Conservation (phyloP, 352 stramenopile genomes). For the Pythium pyrilobum region DNA sequence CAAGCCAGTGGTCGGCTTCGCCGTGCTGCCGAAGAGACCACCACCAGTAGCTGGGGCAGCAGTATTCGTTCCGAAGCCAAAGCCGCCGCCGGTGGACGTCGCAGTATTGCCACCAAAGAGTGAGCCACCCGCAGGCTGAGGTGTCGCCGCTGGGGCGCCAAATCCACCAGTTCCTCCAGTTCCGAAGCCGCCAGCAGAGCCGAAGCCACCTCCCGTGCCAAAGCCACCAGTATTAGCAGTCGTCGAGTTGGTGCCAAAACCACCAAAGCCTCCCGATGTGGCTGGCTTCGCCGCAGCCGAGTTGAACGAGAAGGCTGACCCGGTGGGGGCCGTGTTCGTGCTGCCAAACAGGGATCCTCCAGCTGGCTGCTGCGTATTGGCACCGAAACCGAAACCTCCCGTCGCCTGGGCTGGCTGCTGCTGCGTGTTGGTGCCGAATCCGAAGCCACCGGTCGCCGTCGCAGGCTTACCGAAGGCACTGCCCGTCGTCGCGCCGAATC, state of each 20-base stretch:
- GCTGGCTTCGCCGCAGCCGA: conserved; percentile 7
- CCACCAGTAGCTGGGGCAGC: neutral
- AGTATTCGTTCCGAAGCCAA: conserved; percentile 12
- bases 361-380: conserved; percentile 23
- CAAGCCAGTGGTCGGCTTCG: conserved; percentile 10
- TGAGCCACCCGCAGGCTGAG: conserved; percentile 6
- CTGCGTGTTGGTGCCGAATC: conserved; percentile 14
- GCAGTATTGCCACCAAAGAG: conserved; percentile 8
- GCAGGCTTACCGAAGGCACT: conserved; percentile 14
- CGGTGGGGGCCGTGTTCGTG: conserved; percentile 20
- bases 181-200: conserved; percentile 6
- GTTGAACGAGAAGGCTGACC: conserved; percentile 13
- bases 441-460: conserved; percentile 1
- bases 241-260: neutral
- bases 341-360: conserved; percentile 41
- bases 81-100: neutral
- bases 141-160: conserved; percentile 1
- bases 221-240: conserved; percentile 14
- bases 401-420: neutral
- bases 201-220: conserved; percentile 6
- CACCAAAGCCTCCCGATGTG: conserved; percentile 18
- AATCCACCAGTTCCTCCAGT: conserved; percentile 5
- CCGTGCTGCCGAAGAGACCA: conserved; percentile 14
- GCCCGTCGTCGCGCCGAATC: conserved; percentile 27
- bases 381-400: conserved; percentile 15